Evolutionary conservation across 2,329 filamentous ascomycete species (phyloP).

Genomic region (Cryphonectria nitschkei): DNA sequence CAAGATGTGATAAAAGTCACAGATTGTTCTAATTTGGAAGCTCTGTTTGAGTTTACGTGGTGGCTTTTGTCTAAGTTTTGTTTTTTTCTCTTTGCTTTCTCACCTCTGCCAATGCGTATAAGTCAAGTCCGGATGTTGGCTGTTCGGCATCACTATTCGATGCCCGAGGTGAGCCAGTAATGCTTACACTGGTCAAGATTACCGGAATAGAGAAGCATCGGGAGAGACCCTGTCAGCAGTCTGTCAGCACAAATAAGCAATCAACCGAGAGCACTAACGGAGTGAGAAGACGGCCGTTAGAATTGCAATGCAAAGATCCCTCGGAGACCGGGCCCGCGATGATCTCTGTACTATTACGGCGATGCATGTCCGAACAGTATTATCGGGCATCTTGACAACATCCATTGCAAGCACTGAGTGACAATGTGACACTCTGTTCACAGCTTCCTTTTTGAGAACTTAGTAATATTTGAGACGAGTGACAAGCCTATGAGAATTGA

Average conservation of each 20-base stretch:
- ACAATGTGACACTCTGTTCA: background rate
- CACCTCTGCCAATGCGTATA: background rate
- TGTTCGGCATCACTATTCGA: background rate
- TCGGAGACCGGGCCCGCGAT: constrained; percentile 1
- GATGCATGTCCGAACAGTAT: background rate
- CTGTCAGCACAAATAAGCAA: background rate
- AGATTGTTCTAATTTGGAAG: background rate
- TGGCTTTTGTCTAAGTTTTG: background rate
- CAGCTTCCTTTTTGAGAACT: background rate
- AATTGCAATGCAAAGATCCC: background rate
- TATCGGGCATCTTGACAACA: background rate
- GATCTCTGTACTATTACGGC: background rate
- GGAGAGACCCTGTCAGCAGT: background rate
- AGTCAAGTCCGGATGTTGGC: background rate
- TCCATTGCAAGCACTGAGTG: background rate
- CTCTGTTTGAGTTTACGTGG: background rate
- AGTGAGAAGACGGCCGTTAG: background rate
- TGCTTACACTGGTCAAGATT: background rate
- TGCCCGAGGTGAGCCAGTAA: background rate
- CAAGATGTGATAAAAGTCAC: background rate
- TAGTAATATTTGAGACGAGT: background rate
- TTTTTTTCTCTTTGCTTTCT: background rate
- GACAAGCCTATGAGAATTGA: background rate
- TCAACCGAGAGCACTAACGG: background rate
- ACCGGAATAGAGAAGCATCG: background rate